Base-by-base conservation (phyloP, 371 early-diverging fungal species). In the Mortierella sp. region DNA sequence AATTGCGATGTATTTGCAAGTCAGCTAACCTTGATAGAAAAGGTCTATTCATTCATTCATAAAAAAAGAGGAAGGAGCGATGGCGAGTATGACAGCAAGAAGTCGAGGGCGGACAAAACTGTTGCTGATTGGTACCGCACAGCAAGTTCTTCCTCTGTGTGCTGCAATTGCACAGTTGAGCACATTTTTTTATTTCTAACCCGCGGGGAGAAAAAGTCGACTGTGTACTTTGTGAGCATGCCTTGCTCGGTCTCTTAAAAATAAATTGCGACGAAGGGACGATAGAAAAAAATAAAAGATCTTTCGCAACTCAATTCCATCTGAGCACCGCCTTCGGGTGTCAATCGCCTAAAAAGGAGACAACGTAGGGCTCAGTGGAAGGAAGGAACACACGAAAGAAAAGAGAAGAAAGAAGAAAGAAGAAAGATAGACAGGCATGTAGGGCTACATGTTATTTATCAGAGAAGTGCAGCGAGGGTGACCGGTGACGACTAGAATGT, bases 81-180 rank as follows among this genome's bases (percentile, higher is more conserved):
- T 67, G 40, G 67, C 40, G 67, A 67, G 67, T 67, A 3, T 34
- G 21, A 9, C 19, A 40, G 3, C 40, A 37, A 19, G 34, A 8
- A 40, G 6, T 5, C 16, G 34, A 40, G 59, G 26, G 28, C 19
- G 34, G 34, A 31, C 19, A 61, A 24, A 40, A 37, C 2, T 21
- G 21, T 37, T 37, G 34, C 21, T 67, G 1, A 67, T 37, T 67
- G 67, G 67, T 40, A 67, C 67, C 67, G 40, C 67, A 67, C 67
- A 67, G 67, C 67, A 67, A 5, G 9, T 40, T 40, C 57, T 26
- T n/a, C 26, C 26, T 16, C 16, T 31, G 31, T 61, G 61, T 61
- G 61, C 24, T 19, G 19, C 13, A 50, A 2, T 50, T 50, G 24
- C 34, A 40, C 43, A 37, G 37, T 37, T 67, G 64, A 64, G 67